These are phyloP conservation scores for Fusarium pilosicola DNA, from an alignment of 2,329 filamentous ascomycete species.

Conservation along the genomic window DNA sequence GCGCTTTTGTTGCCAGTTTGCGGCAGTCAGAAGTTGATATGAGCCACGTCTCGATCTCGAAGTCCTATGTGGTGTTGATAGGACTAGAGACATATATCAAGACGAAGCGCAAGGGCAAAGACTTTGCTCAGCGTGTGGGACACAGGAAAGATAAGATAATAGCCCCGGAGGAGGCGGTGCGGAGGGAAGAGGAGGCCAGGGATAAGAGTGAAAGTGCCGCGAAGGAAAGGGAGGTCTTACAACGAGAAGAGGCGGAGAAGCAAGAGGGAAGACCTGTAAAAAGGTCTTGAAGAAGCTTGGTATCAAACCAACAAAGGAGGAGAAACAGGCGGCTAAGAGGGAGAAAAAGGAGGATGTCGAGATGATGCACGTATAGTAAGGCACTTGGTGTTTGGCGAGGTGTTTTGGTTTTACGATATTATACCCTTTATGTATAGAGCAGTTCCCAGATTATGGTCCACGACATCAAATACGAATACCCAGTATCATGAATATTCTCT, in stretches of 20 bases:
- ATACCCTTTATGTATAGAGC: constrained; percentile 28
- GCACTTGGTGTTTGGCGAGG: neutral
- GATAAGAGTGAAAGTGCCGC: constrained; percentile 70
- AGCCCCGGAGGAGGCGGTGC: constrained; percentile 67
- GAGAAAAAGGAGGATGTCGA: constrained; percentile 32
- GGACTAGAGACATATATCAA: constrained; percentile 84
- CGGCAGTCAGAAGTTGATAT: constrained; percentile 81
- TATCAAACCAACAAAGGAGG: constrained; percentile 44
- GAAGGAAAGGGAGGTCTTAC: constrained; percentile 59
- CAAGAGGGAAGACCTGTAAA: constrained; percentile 43
- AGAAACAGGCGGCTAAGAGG: constrained; percentile 37
- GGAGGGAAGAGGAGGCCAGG: constrained; percentile 66
- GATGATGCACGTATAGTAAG: constrained; percentile 1
- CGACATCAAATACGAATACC: constrained; percentile 1
- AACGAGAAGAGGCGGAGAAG: constrained; percentile 55
- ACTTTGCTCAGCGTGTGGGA: constrained; percentile 59
- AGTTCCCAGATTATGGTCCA: constrained; percentile 13
- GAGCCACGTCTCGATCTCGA: constrained; percentile 79
- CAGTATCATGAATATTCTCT: neutral
- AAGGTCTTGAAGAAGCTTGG: constrained; percentile 56
- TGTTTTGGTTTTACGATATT: constrained; percentile 15
- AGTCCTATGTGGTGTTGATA: constrained; percentile 83
- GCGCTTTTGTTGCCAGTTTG: constrained; percentile 79
- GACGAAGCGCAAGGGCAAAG: constrained; percentile 72
- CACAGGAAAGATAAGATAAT: constrained; percentile 68